phyloP scores from a whole-genome alignment of 164 flowering plant species.

The Umbellularia californica region DNA sequence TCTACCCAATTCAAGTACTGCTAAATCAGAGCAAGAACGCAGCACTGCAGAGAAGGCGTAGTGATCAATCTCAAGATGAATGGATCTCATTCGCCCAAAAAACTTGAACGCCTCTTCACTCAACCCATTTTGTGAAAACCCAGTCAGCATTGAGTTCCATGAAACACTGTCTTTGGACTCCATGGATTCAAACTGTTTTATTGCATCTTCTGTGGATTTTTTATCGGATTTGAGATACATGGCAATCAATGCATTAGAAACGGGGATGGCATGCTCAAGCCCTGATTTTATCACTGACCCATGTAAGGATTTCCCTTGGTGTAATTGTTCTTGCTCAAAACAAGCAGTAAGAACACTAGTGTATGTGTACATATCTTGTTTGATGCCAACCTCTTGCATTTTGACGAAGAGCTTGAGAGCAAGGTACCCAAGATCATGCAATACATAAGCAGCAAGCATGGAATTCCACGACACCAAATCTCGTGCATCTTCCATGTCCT shows the following conservation, averaged over 20 bases:
- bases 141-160: slow-evolving; percentile 83
- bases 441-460: slow-evolving; percentile 66
- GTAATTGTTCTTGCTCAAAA: slow-evolving; percentile 31
- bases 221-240: slow-evolving; percentile 54
- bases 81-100: slow-evolving; percentile 47
- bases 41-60: slow-evolving; percentile 70
- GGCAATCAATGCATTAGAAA: slow-evolving; percentile 62
- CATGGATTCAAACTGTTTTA: slow-evolving; percentile 42
- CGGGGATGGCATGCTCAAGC: slow-evolving; percentile 36
- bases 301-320: slow-evolving; percentile 60
- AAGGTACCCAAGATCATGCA: slow-evolving; percentile 25
- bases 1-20: slow-evolving; percentile 67
- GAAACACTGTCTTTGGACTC: slow-evolving; percentile 61
- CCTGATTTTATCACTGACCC: slow-evolving; percentile 63
- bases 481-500: slow-evolving; percentile 22
- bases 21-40: slow-evolving; percentile 72
- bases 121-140: slow-evolving; percentile 59
- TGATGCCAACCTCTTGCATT: slow-evolving; percentile 50
- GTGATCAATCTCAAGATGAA: slow-evolving; percentile 42
- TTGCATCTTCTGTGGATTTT: slow-evolving; percentile 51
- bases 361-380: slow-evolving; percentile 64
- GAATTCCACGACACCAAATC: slow-evolving; percentile 84
- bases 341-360: slow-evolving; percentile 67
- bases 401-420: slow-evolving; percentile 48
- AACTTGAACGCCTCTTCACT: slow-evolving; percentile 62